These are phyloP conservation scores for Gossypium lobatum DNA, from an alignment of 441 rosid species.

Conservation along the genomic window DNA sequence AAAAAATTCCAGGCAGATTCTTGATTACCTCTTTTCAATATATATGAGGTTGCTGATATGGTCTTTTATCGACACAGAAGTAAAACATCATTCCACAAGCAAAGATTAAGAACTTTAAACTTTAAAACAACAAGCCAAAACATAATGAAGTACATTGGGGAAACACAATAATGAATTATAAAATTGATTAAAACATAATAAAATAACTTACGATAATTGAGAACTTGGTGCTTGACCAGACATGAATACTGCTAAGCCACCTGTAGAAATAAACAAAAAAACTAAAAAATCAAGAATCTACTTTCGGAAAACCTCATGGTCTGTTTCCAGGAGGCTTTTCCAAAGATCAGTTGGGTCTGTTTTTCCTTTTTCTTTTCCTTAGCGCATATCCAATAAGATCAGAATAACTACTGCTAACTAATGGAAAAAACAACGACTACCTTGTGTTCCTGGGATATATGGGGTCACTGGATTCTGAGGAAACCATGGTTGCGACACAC, in stretches of 20 bases:
- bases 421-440: constrained; percentile 22
- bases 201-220: constrained; percentile 56
- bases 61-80: not conserved
- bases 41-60: not conserved
- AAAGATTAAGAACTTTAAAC: not conserved
- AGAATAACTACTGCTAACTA: not conserved
- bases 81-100: not conserved
- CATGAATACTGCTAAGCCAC: constrained; percentile 64
- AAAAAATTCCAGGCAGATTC: not conserved
- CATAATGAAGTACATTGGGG: not conserved
- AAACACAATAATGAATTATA: not conserved
- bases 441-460: constrained; percentile 54
- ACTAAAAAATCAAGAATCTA: not conserved
- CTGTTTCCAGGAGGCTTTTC: not conserved
- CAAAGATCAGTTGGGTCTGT: not conserved
- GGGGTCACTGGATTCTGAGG: constrained; percentile 48
- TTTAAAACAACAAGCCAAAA: not conserved
- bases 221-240: constrained; percentile 53
- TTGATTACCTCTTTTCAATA: not conserved
- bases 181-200: constrained; percentile 8
- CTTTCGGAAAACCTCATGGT: not conserved
- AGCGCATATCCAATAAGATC: constrained; percentile 7
- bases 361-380: not conserved
- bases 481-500: constrained; percentile 61
- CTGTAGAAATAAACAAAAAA: constrained; percentile 35